phyloP scores from a whole-genome alignment of 2,329 filamentous ascomycete genomes.

The Pestalotiopsis sp. region DNA sequence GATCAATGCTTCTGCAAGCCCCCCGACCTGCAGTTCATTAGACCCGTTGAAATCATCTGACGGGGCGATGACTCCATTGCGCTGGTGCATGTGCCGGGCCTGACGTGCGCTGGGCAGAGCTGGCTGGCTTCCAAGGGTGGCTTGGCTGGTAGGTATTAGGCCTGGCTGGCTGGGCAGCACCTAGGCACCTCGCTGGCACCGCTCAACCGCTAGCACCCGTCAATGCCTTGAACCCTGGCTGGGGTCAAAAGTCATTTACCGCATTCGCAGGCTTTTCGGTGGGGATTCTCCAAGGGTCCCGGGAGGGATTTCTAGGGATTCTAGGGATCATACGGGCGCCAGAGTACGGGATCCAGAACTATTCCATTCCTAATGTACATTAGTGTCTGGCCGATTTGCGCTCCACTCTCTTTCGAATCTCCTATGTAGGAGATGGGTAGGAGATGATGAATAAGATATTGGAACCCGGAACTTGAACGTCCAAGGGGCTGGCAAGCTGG shows the following conservation, averaged over 20 bases:
- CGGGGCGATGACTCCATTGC: conserved; percentile 10
- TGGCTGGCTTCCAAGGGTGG: neutral
- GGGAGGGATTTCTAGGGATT: neutral
- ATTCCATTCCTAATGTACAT: neutral
- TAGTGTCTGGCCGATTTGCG: no score
- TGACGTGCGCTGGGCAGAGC: neutral
- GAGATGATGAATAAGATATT: neutral
- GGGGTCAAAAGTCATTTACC: neutral
- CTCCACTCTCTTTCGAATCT: no score
- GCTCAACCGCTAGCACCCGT: no score
- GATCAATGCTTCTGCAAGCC: neutral
- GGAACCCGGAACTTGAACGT: neutral
- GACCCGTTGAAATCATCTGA: conserved; percentile 8
- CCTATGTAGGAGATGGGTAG: no score
- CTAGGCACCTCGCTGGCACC: no score
- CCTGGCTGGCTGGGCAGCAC: no score
- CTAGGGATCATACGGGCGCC: conserved; percentile 5
- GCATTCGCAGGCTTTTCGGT: neutral
- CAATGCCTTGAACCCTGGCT: neutral
- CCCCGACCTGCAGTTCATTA: neutral
- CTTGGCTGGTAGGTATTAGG: neutral
- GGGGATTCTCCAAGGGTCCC: neutral
- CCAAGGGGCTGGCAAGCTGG: neutral
- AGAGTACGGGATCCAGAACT: neutral
- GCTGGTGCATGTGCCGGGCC: neutral